Conservation (phyloP, 1,284 basidiomycete genomes). For the Microbotryum violaceum region DNA sequence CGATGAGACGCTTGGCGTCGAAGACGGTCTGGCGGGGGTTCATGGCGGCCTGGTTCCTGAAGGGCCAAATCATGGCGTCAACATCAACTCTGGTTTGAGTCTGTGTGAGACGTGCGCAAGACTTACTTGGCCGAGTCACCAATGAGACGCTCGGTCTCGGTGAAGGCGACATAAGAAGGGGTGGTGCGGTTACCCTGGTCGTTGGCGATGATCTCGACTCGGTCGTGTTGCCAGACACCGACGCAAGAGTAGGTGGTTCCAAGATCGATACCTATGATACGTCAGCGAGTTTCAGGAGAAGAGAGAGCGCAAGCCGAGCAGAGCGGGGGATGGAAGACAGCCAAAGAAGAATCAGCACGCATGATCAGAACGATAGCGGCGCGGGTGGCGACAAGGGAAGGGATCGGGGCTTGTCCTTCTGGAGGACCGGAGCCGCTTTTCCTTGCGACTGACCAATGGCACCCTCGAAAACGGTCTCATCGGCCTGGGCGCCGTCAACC, state of each 20-base stretch:
- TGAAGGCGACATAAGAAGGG: constrained; percentile 98
- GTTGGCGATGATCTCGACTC: constrained; percentile 82
- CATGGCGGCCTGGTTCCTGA: constrained; percentile 65
- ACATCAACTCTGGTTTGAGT: too few relatives aligned
- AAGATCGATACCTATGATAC: constrained; percentile 29
- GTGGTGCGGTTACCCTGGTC: constrained; percentile 93
- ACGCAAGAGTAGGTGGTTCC: constrained; percentile 51
- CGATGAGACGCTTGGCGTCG: constrained; percentile 92
- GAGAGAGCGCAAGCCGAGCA: neutral
- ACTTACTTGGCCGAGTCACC: constrained; percentile 60
- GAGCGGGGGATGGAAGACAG: neutral
- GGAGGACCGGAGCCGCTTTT: neutral
- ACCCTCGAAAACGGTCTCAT: constrained; percentile 28
- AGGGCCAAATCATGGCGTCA: neutral
- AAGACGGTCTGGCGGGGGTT: constrained; percentile 92
- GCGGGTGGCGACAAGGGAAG: neutral
- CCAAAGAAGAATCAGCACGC: constrained; percentile 2
- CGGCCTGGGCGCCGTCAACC: neutral
- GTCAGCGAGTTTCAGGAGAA: neutral
- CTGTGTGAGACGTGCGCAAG: too few relatives aligned
- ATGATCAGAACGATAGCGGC: neutral
- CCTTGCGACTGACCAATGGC: constrained; percentile 28
- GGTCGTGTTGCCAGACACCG: constrained; percentile 97
- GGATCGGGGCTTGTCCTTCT: neutral
- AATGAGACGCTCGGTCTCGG: constrained; percentile 92